Evolutionary conservation across 768 basidiomycete genomes (phyloP).

Genomic region (Naganishia randhawae): DNA sequence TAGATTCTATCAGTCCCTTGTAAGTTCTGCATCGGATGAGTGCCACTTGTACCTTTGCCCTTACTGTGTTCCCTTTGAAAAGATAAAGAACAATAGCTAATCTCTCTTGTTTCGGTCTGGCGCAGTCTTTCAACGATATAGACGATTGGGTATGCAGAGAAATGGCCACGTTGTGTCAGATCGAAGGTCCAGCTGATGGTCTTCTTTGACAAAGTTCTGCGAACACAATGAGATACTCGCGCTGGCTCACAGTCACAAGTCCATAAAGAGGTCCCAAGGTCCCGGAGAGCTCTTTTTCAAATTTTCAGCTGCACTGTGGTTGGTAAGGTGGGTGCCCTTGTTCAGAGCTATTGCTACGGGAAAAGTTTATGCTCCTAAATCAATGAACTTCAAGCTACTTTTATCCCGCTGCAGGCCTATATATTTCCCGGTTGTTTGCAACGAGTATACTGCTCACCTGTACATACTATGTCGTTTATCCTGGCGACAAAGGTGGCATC

Average conservation of each 20-base stretch:
- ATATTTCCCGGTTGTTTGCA: neutral
- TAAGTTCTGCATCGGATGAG: too few relatives aligned
- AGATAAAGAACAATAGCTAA: too few relatives aligned
- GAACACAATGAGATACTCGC: neutral
- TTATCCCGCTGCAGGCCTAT: neutral
- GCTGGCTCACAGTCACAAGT: neutral
- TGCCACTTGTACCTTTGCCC: too few relatives aligned
- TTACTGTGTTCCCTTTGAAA: too few relatives aligned
- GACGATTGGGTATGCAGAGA: neutral
- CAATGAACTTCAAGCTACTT: neutral
- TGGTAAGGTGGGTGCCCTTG: neutral
- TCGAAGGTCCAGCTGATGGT: too few relatives aligned
- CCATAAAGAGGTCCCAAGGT: neutral
- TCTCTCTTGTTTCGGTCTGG: too few relatives aligned
- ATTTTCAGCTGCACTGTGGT: neutral
- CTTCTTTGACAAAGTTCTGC: neutral
- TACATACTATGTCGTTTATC: neutral
- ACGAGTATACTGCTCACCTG: neutral
- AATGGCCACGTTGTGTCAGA: too few relatives aligned
- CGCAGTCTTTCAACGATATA: too few relatives aligned
- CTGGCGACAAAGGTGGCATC: neutral
- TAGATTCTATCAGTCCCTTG: too few relatives aligned
- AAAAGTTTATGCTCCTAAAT: too few relatives aligned
- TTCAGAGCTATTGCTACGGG: too few relatives aligned
- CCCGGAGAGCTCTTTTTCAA: neutral